Evolutionary conservation across 805 yeast species (phyloP), one percentile per base, ranked within the genome.

Genomic region (Ogataea glucozyma): DNA sequence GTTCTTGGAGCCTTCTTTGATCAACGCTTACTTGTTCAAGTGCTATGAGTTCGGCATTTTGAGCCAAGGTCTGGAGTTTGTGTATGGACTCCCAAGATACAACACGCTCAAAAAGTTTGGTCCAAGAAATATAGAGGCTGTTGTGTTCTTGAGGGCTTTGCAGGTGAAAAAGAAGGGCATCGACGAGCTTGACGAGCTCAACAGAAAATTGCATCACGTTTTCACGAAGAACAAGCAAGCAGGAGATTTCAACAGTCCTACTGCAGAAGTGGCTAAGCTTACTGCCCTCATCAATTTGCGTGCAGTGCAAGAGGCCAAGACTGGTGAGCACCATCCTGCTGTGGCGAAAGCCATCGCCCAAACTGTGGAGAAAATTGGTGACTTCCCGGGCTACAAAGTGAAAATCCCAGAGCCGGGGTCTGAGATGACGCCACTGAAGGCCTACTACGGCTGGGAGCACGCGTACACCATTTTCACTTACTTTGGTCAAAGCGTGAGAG

Each of bases 11-110:
- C 56, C 61, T 21, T 34, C 52, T 4, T 41, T 57, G 8, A 31
- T 62, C n/a, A 58, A 52, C 34, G 39, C 58, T n/a, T 57, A 51
- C 27, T 33, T 62, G 20, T 53, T 48, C 43, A 60, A 61, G 36
- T 46, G 57, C 30, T 51, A 46, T 21, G 52, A 61, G 46, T 47
- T 62, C 19, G 56, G 56, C 13, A 9, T 30, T 5, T 48, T 56
- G 26, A 19, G 43, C 6, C 39, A 46, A 11, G 52, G 50, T 14
- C 41, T 62, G 14, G 36, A 41, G 7, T 48, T 51, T 35, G 42
- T 61, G 3, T 52, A 59, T 26, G 41, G 47, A 22, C 44, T 60
- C 4, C 26, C 44, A 8, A 44, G 47, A 19, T 58, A 52, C 29
- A 35, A 40, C 11, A 35, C 27, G n/a, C 24, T 34, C 21, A 38